phyloP scores from a whole-genome alignment of 108 stramenopile genomes.

The Cyclostephanos tholiformis region DNA sequence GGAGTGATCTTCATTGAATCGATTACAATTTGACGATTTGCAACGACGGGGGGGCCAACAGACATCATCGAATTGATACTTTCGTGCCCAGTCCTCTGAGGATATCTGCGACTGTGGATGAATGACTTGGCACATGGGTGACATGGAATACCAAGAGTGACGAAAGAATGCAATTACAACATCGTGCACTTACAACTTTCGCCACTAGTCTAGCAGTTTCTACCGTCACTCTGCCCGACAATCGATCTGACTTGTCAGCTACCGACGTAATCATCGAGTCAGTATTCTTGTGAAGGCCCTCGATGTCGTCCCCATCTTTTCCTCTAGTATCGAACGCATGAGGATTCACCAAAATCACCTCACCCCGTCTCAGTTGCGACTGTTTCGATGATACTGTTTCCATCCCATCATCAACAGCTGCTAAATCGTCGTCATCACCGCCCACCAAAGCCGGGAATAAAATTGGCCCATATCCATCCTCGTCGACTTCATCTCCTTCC shows the following conservation, averaged over 20 bases:
- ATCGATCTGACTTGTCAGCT: slow-evolving; percentile 25
- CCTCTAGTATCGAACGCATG: slow-evolving; percentile 56
- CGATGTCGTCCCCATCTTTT: slow-evolving; percentile 1
- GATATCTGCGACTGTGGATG: slow-evolving; percentile 44
- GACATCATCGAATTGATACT: slow-evolving; percentile 50
- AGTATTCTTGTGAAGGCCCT: neutral
- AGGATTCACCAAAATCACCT: slow-evolving; percentile 81
- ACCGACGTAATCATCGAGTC: neutral
- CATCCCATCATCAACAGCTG: slow-evolving; percentile 7
- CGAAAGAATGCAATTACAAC: neutral
- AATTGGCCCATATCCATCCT: slow-evolving; percentile 40
- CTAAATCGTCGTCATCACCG: neutral
- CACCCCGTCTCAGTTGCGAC: slow-evolving; percentile 19
- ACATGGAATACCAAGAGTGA: neutral
- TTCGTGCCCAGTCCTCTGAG: slow-evolving; percentile 59
- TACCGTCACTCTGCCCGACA: slow-evolving; percentile 65
- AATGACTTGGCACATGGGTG: neutral
- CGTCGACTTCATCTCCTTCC: slow-evolving; percentile 27
- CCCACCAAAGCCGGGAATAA: slow-evolving; percentile 31
- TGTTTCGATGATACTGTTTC: neutral
- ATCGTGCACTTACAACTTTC: slow-evolving; percentile 49
- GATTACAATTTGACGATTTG: neutral
- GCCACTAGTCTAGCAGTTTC: slow-evolving; percentile 78
- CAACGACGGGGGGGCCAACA: slow-evolving; percentile 20
- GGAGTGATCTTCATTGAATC: slow-evolving; percentile 2